Evolutionary conservation across 2,329 filamentous ascomycete genomes (phyloP).

Genomic region (Colletotrichum australisinense): DNA sequence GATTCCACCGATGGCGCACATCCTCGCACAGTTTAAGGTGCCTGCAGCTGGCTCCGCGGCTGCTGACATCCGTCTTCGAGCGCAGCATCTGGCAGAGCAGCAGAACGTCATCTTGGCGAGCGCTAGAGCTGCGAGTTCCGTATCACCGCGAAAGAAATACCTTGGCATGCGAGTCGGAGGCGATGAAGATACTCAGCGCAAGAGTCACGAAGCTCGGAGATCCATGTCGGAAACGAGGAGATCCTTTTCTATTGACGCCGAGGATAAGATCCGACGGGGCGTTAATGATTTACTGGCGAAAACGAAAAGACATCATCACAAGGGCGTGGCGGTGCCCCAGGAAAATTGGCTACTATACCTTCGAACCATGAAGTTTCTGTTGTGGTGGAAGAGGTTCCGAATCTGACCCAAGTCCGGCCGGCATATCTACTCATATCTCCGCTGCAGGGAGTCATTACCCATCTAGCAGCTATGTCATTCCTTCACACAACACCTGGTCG

Average conservation of each 20-base stretch:
- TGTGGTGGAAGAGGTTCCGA: conserved; percentile 44
- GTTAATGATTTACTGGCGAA: conserved; percentile 60
- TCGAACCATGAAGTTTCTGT: conserved; percentile 40
- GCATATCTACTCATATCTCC: conserved; percentile 78
- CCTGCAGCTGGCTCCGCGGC: conserved; percentile 67
- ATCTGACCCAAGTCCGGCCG: conserved; percentile 50
- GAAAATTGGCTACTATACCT: conserved; percentile 37
- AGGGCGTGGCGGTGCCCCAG: conserved; percentile 7
- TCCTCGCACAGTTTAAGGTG: conserved; percentile 69
- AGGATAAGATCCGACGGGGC: conserved; percentile 59
- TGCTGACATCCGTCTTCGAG: conserved; percentile 77
- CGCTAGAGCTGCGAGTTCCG: conserved; percentile 45
- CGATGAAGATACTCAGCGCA: conserved; percentile 54
- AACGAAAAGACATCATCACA: conserved; percentile 45
- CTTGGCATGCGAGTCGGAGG: conserved; percentile 62
- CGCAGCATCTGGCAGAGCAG: conserved; percentile 74
- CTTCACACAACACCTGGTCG: conserved; percentile 44
- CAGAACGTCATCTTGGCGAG: conserved; percentile 62
- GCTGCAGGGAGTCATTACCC: conserved; percentile 68
- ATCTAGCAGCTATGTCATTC: conserved; percentile 72
- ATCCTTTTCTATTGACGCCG: conserved; percentile 56
- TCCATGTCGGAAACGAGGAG: conserved; percentile 53
- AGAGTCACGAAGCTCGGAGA: conserved; percentile 51
- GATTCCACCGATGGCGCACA: conserved; percentile 70
- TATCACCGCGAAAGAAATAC: conserved; percentile 39